Evolutionary conservation across 2,329 filamentous ascomycete species (phyloP).

Genomic region (Aspergillus unguis): DNA sequence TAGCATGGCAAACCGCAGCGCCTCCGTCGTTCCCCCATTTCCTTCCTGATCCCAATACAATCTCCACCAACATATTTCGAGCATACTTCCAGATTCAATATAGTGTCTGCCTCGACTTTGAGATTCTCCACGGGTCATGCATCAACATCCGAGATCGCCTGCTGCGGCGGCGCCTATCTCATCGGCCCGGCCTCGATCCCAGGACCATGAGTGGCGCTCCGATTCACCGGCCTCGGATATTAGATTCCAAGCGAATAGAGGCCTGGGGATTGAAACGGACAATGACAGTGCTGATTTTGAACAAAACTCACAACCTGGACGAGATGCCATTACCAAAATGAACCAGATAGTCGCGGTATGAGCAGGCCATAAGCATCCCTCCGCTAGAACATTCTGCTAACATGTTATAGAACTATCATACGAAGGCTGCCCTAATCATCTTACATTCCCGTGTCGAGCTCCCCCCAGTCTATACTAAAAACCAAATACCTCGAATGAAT

Average conservation of each 20-base stretch:
- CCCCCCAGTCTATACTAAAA: slow-evolving; percentile 54
- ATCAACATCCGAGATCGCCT: slow-evolving; percentile 80
- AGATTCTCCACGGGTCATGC: slow-evolving; percentile 59
- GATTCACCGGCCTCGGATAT: slow-evolving; percentile 54
- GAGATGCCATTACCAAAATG: slow-evolving; percentile 71
- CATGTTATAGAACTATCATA: slow-evolving; percentile 73
- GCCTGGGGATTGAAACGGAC: slow-evolving; percentile 50
- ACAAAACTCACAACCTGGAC: slow-evolving; percentile 51
- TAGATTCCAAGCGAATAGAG: slow-evolving; percentile 49
- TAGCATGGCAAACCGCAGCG: slow-evolving; percentile 40
- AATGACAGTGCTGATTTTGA: slow-evolving; percentile 43
- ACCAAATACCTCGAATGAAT: slow-evolving; percentile 65
- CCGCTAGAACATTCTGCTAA: not conserved
- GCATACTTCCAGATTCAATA: slow-evolving; percentile 6
- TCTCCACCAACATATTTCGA: slow-evolving; percentile 10
- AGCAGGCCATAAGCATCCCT: slow-evolving; percentile 1
- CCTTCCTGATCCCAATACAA: slow-evolving; percentile 33
- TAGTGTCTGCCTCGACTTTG: not conserved
- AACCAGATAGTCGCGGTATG: slow-evolving; percentile 90
- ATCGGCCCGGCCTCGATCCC: slow-evolving; percentile 68
- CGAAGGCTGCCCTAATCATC: slow-evolving; percentile 80
- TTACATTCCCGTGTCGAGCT: slow-evolving; percentile 76
- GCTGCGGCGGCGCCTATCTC: slow-evolving; percentile 69
- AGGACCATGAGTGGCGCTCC: slow-evolving; percentile 60
- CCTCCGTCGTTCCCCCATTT: slow-evolving; percentile 29